A percentile compares a stretch with the other conserved stretches of the same genome.
These are phyloP conservation scores for Moesziomyces parantarcticus DNA, from an alignment of 1,284 basidiomycete genomes.

Conservation along the genomic window DNA sequence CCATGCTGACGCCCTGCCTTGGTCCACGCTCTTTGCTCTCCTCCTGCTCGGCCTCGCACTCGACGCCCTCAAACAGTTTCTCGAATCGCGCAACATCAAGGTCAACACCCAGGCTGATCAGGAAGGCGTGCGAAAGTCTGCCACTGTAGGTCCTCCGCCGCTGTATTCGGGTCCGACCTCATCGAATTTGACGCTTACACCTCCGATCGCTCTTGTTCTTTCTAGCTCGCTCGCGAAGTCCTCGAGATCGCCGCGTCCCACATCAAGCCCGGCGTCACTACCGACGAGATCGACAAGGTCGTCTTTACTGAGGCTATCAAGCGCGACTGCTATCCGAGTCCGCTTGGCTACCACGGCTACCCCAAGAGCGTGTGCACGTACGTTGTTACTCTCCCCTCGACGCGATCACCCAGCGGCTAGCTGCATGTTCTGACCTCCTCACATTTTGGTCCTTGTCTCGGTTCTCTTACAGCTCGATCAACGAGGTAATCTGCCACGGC, in stretches of 20 bases:
- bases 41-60: conserved; percentile 39
- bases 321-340: conserved; percentile 90
- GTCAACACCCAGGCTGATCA: conserved; percentile 59
- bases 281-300: conserved; percentile 88
- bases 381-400: conserved; percentile 1
- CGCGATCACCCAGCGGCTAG: background rate
- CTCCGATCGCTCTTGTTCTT: conserved; percentile 28
- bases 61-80: conserved; percentile 51
- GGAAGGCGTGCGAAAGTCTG: conserved; percentile 60
- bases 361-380: conserved; percentile 94
- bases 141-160: conserved; percentile 26
- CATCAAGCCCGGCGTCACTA: conserved; percentile 89
- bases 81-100: conserved; percentile 60
- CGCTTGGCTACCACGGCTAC: conserved; percentile 90
- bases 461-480: conserved; percentile 74
- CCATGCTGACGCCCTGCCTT: conserved; percentile 25
- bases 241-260: conserved; percentile 87
- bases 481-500: conserved; percentile 96
- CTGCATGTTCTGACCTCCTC: background rate
- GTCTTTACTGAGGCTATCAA: conserved; percentile 94
- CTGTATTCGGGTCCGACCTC: background rate
- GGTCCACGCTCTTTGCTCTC: conserved; percentile 15
- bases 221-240: conserved; percentile 86
- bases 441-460: background rate
- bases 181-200: background rate